Evolutionary conservation across 805 yeast genomes (phyloP).

Genomic region (Nakazawaea ernobii): DNA sequence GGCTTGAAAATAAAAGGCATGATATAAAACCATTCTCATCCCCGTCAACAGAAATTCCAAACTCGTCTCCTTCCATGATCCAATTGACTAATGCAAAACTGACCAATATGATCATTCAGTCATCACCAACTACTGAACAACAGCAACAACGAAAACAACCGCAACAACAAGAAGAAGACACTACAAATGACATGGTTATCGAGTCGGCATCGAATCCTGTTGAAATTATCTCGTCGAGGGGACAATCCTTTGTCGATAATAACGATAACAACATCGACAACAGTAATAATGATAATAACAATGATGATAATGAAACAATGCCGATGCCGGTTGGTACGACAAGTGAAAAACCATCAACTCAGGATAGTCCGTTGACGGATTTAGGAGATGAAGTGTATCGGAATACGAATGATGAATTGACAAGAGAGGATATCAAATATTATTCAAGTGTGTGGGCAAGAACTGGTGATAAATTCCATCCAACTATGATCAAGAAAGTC

Average conservation of each 20-base stretch:
- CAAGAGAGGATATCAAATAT: conserved; percentile 1
- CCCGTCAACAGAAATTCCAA: neutral
- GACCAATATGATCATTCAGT: neutral
- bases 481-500: conserved; percentile 8
- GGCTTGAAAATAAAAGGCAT: neutral
- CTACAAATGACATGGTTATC: neutral
- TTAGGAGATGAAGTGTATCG: neutral
- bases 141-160: neutral
- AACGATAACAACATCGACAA: no score
- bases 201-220: neutral
- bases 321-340: neutral
- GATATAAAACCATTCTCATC: neutral
- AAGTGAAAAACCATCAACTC: neutral
- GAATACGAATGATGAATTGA: neutral
- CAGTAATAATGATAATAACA: neutral
- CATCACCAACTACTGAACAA: conserved; percentile 1
- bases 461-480: conserved; percentile 9
- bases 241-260: no score
- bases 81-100: neutral
- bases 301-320: neutral
- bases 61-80: conserved; percentile 6
- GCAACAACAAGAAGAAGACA: neutral
- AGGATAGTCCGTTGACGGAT: neutral
- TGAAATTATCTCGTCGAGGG: neutral
- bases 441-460: conserved; percentile 13